Base-by-base conservation (phyloP, 2,329 filamentous ascomycete genomes). In the Ceratocystis cacaofunesta region DNA sequence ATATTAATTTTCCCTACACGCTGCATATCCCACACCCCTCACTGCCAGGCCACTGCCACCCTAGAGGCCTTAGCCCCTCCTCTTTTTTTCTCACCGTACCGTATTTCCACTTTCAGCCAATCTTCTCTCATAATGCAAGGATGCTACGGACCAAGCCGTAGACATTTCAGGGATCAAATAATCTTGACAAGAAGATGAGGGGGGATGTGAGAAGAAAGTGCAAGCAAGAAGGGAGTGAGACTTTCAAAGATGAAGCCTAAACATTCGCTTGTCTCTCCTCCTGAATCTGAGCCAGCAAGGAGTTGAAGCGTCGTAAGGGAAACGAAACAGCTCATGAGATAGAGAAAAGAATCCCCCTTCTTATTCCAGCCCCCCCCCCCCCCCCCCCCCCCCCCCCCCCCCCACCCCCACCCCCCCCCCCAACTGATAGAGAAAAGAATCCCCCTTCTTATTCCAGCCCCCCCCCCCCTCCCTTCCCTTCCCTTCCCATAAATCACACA, bases 61-160 rank as follows among this genome's bases (percentile, higher is more conserved):
- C 52, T 32, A 6, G 17, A 30, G 28, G 15, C 22, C 15, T 8
- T 58, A 12, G 52, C 17, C 52, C 28, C 48, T 19, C 44, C 7
- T 8, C 44, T 19, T 25, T n/a, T 30, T 32, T 30, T 32, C 28
- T 58, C 52, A 58, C 52, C 52, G 52, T 58, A 32, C 52, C 52
- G 52, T 58, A 32, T 30, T 30, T 32, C 52, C 52, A 25, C 28
- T 58, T 58, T 58, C 52, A 58, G 52, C 52, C 52, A 36, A 58
- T 58, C 25, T 58, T 58, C 25, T 58, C 52, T 58, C 52, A 7
- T 19, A 19, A 4, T 58, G 28, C 52, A 58, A 32, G 52, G 52
- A 58, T 58, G 52, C 15, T 58, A 58, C 52, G 52, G 52, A 58
- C 52, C 52, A 58, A 58, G 52, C 52, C 52, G 52, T 32, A 58